A percentile compares a stretch with the other conserved stretches of the same genome.
Conservation (phyloP, 176 grass and related monocot species). For the Carex kokanica region DNA sequence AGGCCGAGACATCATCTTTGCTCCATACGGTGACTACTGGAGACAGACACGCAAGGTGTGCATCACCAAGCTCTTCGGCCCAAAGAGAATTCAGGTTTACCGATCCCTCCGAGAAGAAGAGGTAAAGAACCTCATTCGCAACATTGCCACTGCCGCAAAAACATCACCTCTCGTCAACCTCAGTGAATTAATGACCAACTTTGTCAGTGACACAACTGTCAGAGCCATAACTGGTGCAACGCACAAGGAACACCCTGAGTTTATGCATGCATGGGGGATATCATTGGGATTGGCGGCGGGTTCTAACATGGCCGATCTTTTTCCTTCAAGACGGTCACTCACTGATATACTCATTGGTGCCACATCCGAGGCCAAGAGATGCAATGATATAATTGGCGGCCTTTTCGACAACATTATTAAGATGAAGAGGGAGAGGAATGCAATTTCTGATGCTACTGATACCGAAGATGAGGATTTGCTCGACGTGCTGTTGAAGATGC, state of each 20-base stretch:
- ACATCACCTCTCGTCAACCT: constrained; percentile 29
- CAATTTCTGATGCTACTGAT: background rate
- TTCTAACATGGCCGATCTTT: constrained; percentile 52
- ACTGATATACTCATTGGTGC: constrained; percentile 26
- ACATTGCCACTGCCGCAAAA: background rate
- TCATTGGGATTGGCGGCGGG: background rate
- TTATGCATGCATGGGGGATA: constrained; percentile 23
- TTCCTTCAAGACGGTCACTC: constrained; percentile 38
- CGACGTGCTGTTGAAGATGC: constrained; percentile 49
- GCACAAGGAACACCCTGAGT: constrained; percentile 45
- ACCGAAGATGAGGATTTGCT: constrained; percentile 37
- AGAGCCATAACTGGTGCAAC: constrained; percentile 44
- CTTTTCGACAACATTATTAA: constrained; percentile 51
- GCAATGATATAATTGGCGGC: constrained; percentile 29
- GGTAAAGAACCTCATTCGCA: constrained; percentile 15
- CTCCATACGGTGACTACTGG: constrained; percentile 61
- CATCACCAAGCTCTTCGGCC: constrained; percentile 47
- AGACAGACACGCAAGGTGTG: constrained; percentile 50
- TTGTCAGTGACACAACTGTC: constrained; percentile 30
- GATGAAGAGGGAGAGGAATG: constrained; percentile 35
- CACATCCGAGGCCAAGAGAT: constrained; percentile 21
- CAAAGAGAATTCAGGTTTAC: constrained; percentile 40
- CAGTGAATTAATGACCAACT: constrained; percentile 35
- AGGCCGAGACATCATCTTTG: constrained; percentile 43
- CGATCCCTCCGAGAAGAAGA: constrained; percentile 47